These are phyloP conservation scores for Leptodermis oblonga DNA, from an alignment of 257 asterid species.

Conservation along the genomic window DNA sequence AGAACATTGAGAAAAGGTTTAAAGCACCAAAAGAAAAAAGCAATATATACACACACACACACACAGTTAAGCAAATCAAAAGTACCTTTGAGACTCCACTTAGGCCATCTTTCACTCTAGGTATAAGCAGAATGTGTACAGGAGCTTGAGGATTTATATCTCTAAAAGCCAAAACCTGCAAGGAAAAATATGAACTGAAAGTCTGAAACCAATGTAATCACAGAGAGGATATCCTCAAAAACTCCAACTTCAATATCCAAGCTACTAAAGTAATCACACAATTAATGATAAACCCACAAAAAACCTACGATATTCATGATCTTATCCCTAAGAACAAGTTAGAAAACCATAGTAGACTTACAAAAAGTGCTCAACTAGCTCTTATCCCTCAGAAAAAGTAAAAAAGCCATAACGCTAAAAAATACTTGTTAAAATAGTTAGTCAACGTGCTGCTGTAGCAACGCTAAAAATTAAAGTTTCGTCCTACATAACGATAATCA, in stretches of 20 bases:
- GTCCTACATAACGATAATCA: not conserved
- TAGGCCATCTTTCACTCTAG: slow-evolving; percentile 77
- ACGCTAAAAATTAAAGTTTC: not conserved
- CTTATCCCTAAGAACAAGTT: not conserved
- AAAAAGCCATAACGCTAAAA: too few species aligned
- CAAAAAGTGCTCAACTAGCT: too few species aligned
- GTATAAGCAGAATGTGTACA: slow-evolving; percentile 71
- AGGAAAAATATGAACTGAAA: slow-evolving; percentile 7
- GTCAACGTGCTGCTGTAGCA: not conserved
- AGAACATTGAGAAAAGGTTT: not conserved
- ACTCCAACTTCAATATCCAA: not conserved
- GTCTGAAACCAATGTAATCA: not conserved
- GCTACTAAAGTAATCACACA: not conserved
- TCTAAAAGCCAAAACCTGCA: slow-evolving; percentile 93
- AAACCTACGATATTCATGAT: not conserved
- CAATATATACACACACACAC: too few species aligned
- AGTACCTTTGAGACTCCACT: slow-evolving; percentile 67
- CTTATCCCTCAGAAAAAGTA: too few species aligned
- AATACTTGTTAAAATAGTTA: not conserved
- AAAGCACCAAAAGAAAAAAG: not conserved
- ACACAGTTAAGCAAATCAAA: not conserved
- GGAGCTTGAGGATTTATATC: slow-evolving; percentile 87
- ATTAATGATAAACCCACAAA: not conserved
- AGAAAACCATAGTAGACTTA: not conserved
- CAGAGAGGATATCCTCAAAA: not conserved